Percentiles rank a stretch among this genome's conserved stretches.
These are phyloP conservation scores for Apiotrichum gracile DNA, from an alignment of 1,284 basidiomycete species.

Conservation along the genomic window DNA sequence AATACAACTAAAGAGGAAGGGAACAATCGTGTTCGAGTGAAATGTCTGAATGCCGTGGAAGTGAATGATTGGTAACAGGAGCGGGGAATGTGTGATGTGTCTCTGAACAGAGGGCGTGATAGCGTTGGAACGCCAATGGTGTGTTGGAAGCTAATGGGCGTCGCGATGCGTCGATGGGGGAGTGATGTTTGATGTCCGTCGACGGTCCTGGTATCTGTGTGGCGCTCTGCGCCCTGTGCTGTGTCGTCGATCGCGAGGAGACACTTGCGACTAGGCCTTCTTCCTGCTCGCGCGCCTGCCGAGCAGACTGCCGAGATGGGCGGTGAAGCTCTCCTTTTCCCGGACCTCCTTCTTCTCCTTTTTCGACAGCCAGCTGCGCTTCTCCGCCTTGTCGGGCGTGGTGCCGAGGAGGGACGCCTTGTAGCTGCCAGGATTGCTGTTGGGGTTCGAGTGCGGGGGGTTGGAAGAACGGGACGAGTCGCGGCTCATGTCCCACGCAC, in stretches of 20 bases:
- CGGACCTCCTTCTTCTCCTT: neutral
- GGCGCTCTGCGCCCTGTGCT: neutral
- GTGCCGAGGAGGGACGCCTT: neutral
- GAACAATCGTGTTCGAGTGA: neutral
- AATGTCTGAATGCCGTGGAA: neutral
- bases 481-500: neutral
- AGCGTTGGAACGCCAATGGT: too few relatives aligned
- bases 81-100: neutral
- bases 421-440: neutral
- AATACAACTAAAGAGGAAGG: neutral
- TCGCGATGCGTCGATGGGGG: too few relatives aligned
- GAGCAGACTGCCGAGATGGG: slow-evolving; percentile 5
- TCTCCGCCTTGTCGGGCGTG: neutral
- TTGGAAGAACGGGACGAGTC: neutral
- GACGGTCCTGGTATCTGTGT: neutral
- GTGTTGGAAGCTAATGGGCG: too few relatives aligned
- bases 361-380: neutral
- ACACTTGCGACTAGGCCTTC: neutral
- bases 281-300: slow-evolving; percentile 2
- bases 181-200: too few relatives aligned
- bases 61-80: too few relatives aligned
- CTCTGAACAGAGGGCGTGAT: too few relatives aligned
- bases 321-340: slow-evolving; percentile 3
- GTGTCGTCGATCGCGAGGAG: neutral
- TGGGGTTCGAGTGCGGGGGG: too few relatives aligned